Base-by-base conservation (phyloP, 495 filamentous ascomycete genomes). In the Rhypophila decipiens region DNA sequence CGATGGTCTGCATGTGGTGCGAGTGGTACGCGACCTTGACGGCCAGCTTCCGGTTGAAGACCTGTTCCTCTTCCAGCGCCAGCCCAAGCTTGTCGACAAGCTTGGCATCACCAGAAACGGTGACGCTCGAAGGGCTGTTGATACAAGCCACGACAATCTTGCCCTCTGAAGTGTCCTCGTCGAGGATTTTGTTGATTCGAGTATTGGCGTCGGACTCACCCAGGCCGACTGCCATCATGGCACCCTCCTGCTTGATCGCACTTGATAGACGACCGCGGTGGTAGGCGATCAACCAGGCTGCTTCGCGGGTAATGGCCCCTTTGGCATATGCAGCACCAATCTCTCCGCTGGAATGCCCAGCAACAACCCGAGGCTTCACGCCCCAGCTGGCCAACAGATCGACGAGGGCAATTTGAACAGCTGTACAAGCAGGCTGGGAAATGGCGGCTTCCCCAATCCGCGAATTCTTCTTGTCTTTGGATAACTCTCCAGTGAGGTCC, bases 351-450 rank as follows among this genome's bases (percentile, higher is more conserved):
- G 27, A 31, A 13, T 31, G 27, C 27, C 27, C 27, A 13, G 13
- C 27, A 13, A 31, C 13, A 13, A 31, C 56, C 13, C 47, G 47
- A 0, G 77, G 44, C 18, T 73, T 2, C 7, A 80, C 62, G 23
- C 67, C 66, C 70, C 74, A 77, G 31, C 60, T 65, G 8, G 46
- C 47, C 2, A 82, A 57, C 4, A 84, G 51, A 19, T 76, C 70
- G 1, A 80, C 76, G 13, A 84, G 48, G 4, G 70, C 71, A 18
- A 76, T 58, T 47, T 76, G 72, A 7, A 76, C 45, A n/a, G 65
- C 65, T 3, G 71, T 74, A 40, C 67, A 78, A 23, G 70, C 27
- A 9, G 71, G 57, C 43, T 75, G 71, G 44, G 31, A 36, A 33
- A 37, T 13, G 4, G 12, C 9, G 5, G 46, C n/a, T 21, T 49